A percentile compares a stretch with the other conserved stretches of the same genome.
Conservation (phyloP, 2,329 filamentous ascomycete genomes). For the Apiospora sp. region DNA sequence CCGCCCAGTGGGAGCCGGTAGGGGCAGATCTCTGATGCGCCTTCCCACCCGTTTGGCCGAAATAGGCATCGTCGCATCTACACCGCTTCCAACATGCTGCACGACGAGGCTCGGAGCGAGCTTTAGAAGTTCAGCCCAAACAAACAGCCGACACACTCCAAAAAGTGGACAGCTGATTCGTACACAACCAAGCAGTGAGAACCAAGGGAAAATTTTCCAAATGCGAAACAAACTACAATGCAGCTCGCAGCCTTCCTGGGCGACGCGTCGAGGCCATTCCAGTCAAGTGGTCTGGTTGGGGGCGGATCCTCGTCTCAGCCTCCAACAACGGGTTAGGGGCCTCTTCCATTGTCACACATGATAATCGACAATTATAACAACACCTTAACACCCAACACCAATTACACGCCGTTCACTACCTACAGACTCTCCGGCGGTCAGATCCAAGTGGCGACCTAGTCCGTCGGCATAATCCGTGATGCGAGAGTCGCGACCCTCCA, state of each 20-base stretch:
- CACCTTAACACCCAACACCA: not conserved
- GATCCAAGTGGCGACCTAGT: not conserved
- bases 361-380: not conserved
- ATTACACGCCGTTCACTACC: not conserved
- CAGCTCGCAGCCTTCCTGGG: not conserved
- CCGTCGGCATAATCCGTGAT: not conserved
- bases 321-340: slow-evolving; percentile 1
- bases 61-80: slow-evolving; percentile 29
- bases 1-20: slow-evolving; percentile 23
- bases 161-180: slow-evolving; percentile 24
- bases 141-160: slow-evolving; percentile 9
- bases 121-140: slow-evolving; percentile 16
- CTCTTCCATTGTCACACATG: not conserved
- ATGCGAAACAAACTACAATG: slow-evolving; percentile 16
- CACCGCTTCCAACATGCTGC: slow-evolving; percentile 26
- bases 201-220: slow-evolving; percentile 21
- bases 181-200: not conserved
- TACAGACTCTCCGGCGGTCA: not conserved
- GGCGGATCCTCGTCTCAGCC: not conserved
- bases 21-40: slow-evolving; percentile 29
- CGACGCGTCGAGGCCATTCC: slow-evolving; percentile 24
- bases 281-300: not conserved
- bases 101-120: slow-evolving; percentile 14
- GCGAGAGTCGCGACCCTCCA: not conserved
- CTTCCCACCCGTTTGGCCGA: slow-evolving; percentile 25